Percentiles rank a stretch among this genome's conserved stretches.
Evolutionary conservation across 495 filamentous ascomycete genomes (phyloP).

Genomic region (Penicillium cosmopolitanum): DNA sequence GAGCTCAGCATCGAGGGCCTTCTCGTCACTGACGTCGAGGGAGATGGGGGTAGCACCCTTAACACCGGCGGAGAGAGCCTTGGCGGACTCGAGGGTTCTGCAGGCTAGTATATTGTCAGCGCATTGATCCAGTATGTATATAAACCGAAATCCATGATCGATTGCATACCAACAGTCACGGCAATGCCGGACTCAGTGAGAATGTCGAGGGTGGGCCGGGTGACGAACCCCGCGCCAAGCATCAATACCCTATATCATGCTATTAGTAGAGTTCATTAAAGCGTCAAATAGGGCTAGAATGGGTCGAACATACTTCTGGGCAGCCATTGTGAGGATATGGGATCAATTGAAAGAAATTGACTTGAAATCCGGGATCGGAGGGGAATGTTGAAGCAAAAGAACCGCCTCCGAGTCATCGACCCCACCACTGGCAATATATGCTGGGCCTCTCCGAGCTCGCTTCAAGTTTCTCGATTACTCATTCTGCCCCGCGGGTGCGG

Average conservation of each 20-base stretch:
- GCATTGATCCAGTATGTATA: background rate
- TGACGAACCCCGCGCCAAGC: constrained; percentile 45
- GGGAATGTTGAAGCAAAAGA: constrained; percentile 7
- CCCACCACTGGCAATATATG: constrained; percentile 5
- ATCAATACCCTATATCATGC: constrained; percentile 3
- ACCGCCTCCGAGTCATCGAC: constrained; percentile 5
- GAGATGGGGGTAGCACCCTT: constrained; percentile 72
- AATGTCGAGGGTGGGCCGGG: constrained; percentile 77
- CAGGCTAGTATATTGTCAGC: constrained; percentile 61
- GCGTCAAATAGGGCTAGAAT: background rate
- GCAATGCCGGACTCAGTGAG: constrained; percentile 73
- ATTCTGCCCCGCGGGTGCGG: constrained; percentile 3
- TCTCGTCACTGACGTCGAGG: constrained; percentile 76
- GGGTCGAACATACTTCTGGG: background rate
- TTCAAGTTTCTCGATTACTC: constrained; percentile 1
- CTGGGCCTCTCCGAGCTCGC: constrained; percentile 3
- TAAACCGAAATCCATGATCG: background rate
- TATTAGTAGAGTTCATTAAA: background rate
- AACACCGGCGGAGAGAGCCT: constrained; percentile 73
- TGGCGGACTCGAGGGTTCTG: constrained; percentile 76
- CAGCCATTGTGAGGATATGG: constrained; percentile 1
- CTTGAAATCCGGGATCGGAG: constrained; percentile 8
- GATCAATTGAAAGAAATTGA: constrained; percentile 1
- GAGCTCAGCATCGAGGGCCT: constrained; percentile 77
- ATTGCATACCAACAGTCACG: constrained; percentile 76